These are phyloP conservation scores for Lagenidium giganteum DNA, from an alignment of 352 stramenopile species.

Conservation along the genomic window DNA sequence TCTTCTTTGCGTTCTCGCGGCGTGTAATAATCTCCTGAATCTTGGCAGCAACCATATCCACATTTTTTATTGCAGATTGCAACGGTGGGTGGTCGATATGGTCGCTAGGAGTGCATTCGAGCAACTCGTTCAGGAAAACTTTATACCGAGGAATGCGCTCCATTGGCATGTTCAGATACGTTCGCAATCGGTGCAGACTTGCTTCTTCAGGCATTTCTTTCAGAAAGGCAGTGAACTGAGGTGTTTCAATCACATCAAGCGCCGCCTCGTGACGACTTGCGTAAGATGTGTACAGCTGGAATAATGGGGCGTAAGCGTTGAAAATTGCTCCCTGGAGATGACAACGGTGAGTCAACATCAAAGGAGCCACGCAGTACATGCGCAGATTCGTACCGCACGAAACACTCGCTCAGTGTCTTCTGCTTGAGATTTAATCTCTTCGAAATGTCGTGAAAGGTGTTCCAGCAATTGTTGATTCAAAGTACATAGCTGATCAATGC, in stretches of 20 bases:
- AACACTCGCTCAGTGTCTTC: conserved; percentile 17
- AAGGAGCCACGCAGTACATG: too few species aligned
- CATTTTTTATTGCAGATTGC: conserved; percentile 64
- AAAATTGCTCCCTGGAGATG: conserved; percentile 70
- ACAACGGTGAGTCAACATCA: not conserved
- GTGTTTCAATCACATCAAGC: conserved; percentile 64
- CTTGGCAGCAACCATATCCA: conserved; percentile 69
- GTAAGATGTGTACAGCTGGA: conserved; percentile 85
- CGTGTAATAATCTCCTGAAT: conserved; percentile 79
- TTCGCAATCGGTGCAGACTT: conserved; percentile 51
- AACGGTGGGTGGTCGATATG: conserved; percentile 73
- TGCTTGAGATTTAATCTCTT: conserved; percentile 44
- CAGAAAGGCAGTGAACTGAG: conserved; percentile 66
- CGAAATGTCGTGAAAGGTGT: conserved; percentile 70
- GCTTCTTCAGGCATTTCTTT: conserved; percentile 64
- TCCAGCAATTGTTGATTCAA: conserved; percentile 86
- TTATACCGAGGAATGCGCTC: conserved; percentile 84
- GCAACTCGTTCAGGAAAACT: conserved; percentile 74
- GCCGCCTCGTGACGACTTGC: conserved; percentile 73
- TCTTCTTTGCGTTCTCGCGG: conserved; percentile 56
- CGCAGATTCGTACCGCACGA: conserved; percentile 10
- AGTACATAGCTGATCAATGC: conserved; percentile 84
- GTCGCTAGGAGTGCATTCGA: conserved; percentile 53
- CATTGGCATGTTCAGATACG: conserved; percentile 86
- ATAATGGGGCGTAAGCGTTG: conserved; percentile 77